These are phyloP conservation scores for Mrakia gelida DNA, from an alignment of 768 basidiomycete genomes.

Conservation along the genomic window DNA sequence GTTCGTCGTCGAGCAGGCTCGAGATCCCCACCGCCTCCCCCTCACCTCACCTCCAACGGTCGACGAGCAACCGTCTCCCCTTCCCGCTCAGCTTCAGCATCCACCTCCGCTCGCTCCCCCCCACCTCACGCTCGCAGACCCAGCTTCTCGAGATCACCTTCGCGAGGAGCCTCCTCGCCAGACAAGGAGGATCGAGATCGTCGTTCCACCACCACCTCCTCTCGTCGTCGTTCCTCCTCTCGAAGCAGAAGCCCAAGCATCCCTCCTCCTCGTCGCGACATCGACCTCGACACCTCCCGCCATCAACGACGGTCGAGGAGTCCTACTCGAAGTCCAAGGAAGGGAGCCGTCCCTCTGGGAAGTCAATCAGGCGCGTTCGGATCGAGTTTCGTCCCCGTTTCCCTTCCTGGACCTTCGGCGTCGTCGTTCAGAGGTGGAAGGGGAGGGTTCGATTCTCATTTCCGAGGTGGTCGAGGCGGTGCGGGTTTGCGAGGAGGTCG, in stretches of 20 bases:
- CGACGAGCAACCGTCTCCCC: slow-evolving; percentile 7
- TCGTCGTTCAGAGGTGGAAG: background rate
- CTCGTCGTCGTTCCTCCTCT: background rate
- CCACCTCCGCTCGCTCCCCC: background rate
- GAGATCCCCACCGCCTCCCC: background rate
- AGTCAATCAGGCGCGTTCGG: slow-evolving; percentile 16
- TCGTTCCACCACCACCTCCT: background rate
- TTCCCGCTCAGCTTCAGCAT: background rate
- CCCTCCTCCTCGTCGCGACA: background rate
- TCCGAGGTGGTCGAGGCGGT: slow-evolving; percentile 1
- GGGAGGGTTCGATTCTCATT: slow-evolving; percentile 6
- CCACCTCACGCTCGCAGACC: background rate
- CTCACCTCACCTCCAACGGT: background rate
- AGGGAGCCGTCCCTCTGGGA: background rate
- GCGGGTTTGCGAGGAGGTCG: background rate
- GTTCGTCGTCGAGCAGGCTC: background rate
- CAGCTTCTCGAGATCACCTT: background rate
- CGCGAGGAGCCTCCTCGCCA: background rate
- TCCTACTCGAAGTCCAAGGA: background rate
- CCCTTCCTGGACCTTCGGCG: background rate
- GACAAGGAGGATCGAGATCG: slow-evolving; percentile 6
- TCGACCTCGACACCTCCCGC: background rate
- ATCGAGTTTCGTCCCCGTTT: background rate
- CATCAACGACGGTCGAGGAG: background rate
- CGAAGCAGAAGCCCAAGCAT: background rate